Evolutionary conservation across 305 asterid species (phyloP).

Genomic region (Fraxinus albicans): DNA sequence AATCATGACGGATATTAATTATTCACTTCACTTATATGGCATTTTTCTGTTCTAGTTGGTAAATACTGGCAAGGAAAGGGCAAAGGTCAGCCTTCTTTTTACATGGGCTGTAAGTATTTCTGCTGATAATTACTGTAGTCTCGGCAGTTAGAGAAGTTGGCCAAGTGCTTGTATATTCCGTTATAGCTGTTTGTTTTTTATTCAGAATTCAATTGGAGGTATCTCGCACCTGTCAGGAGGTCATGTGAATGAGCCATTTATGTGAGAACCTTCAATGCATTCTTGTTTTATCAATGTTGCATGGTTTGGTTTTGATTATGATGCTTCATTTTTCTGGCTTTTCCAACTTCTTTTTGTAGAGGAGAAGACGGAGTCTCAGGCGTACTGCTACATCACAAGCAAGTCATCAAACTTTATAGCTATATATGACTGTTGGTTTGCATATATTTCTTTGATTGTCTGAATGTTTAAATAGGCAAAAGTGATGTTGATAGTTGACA

Average conservation of each 20-base stretch:
- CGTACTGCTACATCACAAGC: constrained; percentile 98
- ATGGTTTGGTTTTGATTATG: constrained; percentile 21
- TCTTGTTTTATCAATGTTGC: constrained; percentile 16
- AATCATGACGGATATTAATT: background rate
- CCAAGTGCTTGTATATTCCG: constrained; percentile 24
- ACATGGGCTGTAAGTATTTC: constrained; percentile 91
- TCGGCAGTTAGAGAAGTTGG: constrained; percentile 4
- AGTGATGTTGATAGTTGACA: constrained; percentile 9
- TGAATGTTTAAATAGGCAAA: constrained; percentile 22
- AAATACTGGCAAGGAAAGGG: constrained; percentile 97
- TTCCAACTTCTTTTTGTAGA: constrained; percentile 35
- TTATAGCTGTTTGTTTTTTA: constrained; percentile 18
- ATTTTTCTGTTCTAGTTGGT: constrained; percentile 65
- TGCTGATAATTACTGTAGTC: constrained; percentile 17
- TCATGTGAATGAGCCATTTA: constrained; percentile 93
- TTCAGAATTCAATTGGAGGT: constrained; percentile 97
- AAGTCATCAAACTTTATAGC: constrained; percentile 72
- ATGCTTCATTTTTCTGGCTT: constrained; percentile 16
- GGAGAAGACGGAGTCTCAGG: constrained; percentile 99
- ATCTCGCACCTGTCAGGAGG: constrained; percentile 86
- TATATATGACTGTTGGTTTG: constrained; percentile 60
- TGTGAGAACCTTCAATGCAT: constrained; percentile 49
- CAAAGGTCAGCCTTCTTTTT: constrained; percentile 92
- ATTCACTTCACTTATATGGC: constrained; percentile 24
- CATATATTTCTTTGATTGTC: constrained; percentile 27